Conservation (phyloP, 139 green algal genomes). For the Trebouxia sp. region DNA sequence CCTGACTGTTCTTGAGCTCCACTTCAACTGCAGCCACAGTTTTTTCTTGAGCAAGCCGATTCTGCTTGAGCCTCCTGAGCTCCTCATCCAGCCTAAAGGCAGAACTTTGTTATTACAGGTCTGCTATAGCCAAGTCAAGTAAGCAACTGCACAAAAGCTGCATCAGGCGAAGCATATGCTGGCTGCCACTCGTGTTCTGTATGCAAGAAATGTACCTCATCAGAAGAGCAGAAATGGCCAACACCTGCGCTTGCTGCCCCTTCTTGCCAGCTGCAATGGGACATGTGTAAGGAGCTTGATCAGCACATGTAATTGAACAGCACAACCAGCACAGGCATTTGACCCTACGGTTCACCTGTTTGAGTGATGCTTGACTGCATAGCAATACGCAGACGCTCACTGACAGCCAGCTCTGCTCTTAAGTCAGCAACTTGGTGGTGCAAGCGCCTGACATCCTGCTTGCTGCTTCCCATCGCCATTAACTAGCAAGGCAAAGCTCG, state of each 20-base stretch:
- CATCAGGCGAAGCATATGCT: not conserved
- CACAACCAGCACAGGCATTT: no score
- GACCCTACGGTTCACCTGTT: not conserved
- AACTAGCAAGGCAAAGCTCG: no score
- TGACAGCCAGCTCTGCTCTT: slow-evolving; percentile 18
- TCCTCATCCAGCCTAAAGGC: slow-evolving; percentile 20
- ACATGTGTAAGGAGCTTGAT: not conserved
- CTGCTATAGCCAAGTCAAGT: no score
- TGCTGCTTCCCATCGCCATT: not conserved
- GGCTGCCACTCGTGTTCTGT: not conserved
- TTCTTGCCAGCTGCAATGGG: not conserved
- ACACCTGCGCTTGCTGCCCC: not conserved
- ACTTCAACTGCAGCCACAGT: not conserved
- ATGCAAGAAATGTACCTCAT: not conserved
- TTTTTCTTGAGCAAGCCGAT: not conserved
- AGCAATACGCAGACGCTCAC: slow-evolving; percentile 22
- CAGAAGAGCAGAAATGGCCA: not conserved
- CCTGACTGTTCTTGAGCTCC: not conserved
- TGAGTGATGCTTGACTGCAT: slow-evolving; percentile 11
- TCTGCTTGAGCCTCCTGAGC: slow-evolving; percentile 14
- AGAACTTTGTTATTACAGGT: not conserved
- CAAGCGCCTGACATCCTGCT: not conserved
- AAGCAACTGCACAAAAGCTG: no score
- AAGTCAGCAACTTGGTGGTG: not conserved
- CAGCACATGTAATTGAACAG: not conserved